Evolutionary conservation across 352 stramenopile genomes (phyloP).

Genomic region (Globisporangium recalcitrans): DNA sequence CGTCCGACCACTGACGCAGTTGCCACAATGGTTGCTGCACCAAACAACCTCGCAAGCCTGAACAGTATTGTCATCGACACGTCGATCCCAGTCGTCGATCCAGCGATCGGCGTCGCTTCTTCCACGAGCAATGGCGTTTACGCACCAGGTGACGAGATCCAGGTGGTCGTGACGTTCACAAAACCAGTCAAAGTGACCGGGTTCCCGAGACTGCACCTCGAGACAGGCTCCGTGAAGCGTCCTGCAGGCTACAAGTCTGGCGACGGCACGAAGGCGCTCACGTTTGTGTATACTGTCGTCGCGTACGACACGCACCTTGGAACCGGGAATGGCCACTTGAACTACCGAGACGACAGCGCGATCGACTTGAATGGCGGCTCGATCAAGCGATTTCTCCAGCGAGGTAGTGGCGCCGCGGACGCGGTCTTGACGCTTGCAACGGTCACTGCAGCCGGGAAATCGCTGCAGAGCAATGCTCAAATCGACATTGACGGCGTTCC

Average conservation of each 20-base stretch:
- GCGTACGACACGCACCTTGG: constrained; percentile 48
- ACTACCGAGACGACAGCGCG: constrained; percentile 58
- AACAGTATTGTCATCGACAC: constrained; percentile 70
- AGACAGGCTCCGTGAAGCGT: constrained; percentile 66
- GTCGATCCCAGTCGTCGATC: constrained; percentile 44
- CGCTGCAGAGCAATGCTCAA: constrained; percentile 42
- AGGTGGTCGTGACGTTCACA: constrained; percentile 67
- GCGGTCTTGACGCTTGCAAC: constrained; percentile 36
- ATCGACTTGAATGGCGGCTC: constrained; percentile 63
- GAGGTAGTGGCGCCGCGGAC: constrained; percentile 15
- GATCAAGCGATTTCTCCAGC: constrained; percentile 41
- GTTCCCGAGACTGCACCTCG: constrained; percentile 64
- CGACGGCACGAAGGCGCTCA: constrained; percentile 50
- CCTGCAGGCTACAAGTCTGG: constrained; percentile 59
- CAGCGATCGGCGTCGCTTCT: constrained; percentile 48
- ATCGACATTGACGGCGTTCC: constrained; percentile 50
- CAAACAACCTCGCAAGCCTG: constrained; percentile 41
- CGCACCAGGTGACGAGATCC: constrained; percentile 58
- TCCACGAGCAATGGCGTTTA: constrained; percentile 51
- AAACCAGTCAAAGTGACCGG: constrained; percentile 64
- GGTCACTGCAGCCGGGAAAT: constrained; percentile 31
- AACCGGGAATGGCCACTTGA: constrained; percentile 41
- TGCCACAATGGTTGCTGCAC: constrained; percentile 37
- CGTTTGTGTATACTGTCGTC: constrained; percentile 70
- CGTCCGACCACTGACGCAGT: constrained; percentile 55